These are phyloP conservation scores for Geranium rotundifolium DNA, from an alignment of 345 rosid species.

Conservation along the genomic window DNA sequence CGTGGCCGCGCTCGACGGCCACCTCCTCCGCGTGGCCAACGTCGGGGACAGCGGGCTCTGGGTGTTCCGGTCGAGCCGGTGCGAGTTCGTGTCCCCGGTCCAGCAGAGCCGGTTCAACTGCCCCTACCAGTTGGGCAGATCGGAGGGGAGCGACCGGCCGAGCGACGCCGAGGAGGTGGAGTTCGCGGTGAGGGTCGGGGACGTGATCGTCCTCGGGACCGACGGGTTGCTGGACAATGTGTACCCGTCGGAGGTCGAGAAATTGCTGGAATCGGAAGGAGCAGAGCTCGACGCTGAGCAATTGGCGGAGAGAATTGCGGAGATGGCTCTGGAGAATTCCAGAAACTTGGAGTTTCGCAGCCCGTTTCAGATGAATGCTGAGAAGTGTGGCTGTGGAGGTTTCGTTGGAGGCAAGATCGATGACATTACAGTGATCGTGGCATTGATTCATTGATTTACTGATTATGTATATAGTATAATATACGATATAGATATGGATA, in stretches of 20 bases:
- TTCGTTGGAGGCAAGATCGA: not conserved
- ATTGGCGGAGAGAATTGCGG: not conserved
- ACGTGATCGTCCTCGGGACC: not conserved
- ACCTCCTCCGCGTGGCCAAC: not conserved
- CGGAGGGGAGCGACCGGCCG: not conserved
- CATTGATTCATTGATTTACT: not conserved
- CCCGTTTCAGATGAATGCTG: not conserved
- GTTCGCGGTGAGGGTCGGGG: not conserved
- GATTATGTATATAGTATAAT: too few species aligned
- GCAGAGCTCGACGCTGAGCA: not conserved
- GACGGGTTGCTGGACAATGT: not conserved
- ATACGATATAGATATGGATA: too few species aligned
- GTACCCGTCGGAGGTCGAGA: not conserved
- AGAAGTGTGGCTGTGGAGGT: not conserved
- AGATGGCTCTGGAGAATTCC: not conserved
- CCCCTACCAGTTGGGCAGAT: not conserved
- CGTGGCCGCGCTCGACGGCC: not conserved
- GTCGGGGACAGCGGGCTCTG: not conserved
- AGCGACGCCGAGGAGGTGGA: not conserved
- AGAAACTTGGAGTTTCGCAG: not conserved
- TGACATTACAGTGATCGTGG: not conserved
- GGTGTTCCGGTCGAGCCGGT: not conserved
- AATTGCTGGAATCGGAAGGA: not conserved
- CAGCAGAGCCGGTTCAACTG: not conserved
- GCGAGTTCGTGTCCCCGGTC: not conserved